These are phyloP conservation scores for Mycena albidolilacea DNA, from an alignment of 768 basidiomycete genomes.

Conservation along the genomic window DNA sequence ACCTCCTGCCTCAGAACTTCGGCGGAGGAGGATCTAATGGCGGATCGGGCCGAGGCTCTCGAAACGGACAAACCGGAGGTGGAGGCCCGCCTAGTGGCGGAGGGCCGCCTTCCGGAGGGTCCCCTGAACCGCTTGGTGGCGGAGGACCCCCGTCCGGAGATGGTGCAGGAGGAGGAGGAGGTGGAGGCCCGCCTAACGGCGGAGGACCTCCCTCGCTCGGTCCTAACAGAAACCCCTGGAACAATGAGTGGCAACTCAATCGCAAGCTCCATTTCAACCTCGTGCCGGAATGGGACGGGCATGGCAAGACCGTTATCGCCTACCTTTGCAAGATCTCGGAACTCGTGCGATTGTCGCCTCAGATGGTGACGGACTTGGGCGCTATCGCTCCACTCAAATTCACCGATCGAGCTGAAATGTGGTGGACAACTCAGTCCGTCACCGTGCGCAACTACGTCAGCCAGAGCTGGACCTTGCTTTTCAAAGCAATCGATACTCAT, in stretches of 20 bases:
- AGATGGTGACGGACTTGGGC: no score
- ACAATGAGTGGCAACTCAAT: conserved; percentile 9
- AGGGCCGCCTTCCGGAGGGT: background rate
- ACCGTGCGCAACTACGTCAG: conserved; percentile 10
- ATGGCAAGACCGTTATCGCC: background rate
- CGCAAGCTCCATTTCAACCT: background rate
- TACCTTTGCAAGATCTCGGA: conserved; percentile 19
- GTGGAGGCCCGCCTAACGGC: no score
- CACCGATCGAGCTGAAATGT: background rate
- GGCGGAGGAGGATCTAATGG: no score
- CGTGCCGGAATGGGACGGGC: conserved; percentile 13
- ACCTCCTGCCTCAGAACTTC: no score
- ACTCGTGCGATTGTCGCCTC: background rate
- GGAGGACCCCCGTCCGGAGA: background rate
- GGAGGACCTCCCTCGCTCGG: no score
- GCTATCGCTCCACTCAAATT: background rate
- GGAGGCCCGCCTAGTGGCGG: background rate
- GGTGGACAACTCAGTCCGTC: conserved; percentile 4
- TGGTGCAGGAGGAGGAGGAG: no score
- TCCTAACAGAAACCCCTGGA: no score
- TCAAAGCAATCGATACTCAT: no score
- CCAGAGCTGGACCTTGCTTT: no score
- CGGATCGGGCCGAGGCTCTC: rapidly evolving
- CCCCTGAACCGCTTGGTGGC: no score
- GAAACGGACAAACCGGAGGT: background rate